Percentiles rank a stretch among this genome's conserved stretches.
phyloP scores from a whole-genome alignment of 2,329 filamentous ascomycete species.

The Periglandula ipomoeae region DNA sequence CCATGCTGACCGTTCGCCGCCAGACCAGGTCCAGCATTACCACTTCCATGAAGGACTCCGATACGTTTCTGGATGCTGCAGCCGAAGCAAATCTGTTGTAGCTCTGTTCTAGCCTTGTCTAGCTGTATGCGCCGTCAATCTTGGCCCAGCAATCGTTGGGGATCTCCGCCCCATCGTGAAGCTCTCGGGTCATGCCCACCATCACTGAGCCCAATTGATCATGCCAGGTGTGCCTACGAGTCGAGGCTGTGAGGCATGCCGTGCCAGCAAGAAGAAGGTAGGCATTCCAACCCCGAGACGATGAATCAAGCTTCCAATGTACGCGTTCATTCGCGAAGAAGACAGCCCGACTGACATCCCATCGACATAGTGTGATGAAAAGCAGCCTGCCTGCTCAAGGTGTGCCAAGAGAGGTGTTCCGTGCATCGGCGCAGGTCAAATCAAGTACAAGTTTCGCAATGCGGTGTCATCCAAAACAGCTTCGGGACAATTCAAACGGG shows the following conservation, averaged over 20 bases:
- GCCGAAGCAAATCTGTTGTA: too few relatives aligned
- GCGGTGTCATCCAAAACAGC: neutral
- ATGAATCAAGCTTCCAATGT: too few relatives aligned
- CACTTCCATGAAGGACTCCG: too few relatives aligned
- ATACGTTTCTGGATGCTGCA: too few relatives aligned
- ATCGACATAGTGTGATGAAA: conserved; percentile 2
- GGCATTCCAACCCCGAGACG: too few relatives aligned
- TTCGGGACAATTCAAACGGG: neutral
- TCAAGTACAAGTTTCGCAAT: neutral
- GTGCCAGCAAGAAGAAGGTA: conserved; percentile 4
- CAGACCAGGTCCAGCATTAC: too few relatives aligned
- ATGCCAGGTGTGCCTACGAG: conserved; percentile 3
- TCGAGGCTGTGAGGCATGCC: conserved; percentile 2
- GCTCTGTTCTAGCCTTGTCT: too few relatives aligned
- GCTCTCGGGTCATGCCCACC: neutral
- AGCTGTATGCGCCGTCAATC: too few relatives aligned
- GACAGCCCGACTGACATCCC: neutral
- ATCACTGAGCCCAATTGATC: neutral
- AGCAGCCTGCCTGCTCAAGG: conserved; percentile 2
- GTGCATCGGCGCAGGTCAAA: conserved; percentile 1
- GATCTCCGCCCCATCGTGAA: neutral
- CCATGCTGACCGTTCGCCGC: too few relatives aligned
- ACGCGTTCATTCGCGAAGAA: too few relatives aligned
- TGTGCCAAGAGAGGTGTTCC: neutral
- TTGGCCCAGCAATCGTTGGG: neutral